These are phyloP conservation scores for Phytophthora melonis DNA, from an alignment of 352 stramenopile species.

Conservation along the genomic window DNA sequence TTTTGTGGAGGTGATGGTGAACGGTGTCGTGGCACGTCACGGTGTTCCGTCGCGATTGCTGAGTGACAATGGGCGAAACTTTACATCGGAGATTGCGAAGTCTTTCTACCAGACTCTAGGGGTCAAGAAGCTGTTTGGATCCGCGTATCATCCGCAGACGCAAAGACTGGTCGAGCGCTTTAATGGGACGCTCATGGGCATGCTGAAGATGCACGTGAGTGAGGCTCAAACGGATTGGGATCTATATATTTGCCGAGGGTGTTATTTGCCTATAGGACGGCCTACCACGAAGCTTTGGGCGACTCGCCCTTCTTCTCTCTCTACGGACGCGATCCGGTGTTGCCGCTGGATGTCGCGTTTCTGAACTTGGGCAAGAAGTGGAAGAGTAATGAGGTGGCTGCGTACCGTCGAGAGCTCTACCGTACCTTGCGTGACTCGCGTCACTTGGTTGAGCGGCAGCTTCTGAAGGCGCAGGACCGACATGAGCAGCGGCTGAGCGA, in stretches of 20 bases:
- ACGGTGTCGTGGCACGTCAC: background rate
- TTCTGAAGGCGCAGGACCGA: background rate
- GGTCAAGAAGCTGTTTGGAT: constrained; percentile 17
- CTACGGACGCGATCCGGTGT: constrained; percentile 4
- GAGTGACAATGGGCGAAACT: constrained; percentile 14
- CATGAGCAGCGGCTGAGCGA: background rate
- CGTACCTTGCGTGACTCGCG: background rate
- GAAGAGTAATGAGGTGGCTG: constrained; percentile 13
- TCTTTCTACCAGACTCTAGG: constrained; percentile 12
- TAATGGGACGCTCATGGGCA: no score
- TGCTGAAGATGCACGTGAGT: no score
- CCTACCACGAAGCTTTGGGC: constrained; percentile 9
- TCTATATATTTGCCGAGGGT: constrained; percentile 1
- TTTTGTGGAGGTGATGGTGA: constrained; percentile 3
- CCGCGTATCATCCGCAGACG: background rate
- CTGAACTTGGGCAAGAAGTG: constrained; percentile 1
- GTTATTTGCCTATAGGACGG: constrained; percentile 15
- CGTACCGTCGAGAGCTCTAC: constrained; percentile 5
- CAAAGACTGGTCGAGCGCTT: no score
- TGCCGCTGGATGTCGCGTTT: no score
- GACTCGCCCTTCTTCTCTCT: constrained; percentile 21
- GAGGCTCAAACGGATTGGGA: constrained; percentile 11
- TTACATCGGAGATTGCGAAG: constrained; percentile 8
- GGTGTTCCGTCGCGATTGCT: constrained; percentile 3
- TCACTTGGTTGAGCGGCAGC: constrained; percentile 1